Percentiles rank a stretch among this genome's conserved stretches.
phyloP scores from a whole-genome alignment of 2,329 filamentous ascomycete species.

The Botrytis cinerea region DNA sequence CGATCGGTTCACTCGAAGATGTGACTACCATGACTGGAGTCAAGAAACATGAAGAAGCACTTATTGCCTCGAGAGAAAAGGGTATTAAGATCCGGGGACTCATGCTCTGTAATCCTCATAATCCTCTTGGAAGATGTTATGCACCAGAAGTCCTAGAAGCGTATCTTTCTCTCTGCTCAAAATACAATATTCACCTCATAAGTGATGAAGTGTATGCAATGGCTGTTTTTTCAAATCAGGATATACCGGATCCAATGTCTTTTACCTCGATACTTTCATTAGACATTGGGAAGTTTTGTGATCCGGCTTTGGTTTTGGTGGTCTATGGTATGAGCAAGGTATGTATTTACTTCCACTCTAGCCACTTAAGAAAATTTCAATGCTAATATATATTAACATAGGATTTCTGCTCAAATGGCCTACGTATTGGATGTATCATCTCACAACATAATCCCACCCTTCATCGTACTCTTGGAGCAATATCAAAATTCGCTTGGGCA shows the following conservation, averaged over 20 bases:
- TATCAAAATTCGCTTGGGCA: slow-evolving; percentile 29
- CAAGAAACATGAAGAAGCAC: slow-evolving; percentile 44
- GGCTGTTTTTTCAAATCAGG: slow-evolving; percentile 45
- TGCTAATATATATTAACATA: background rate
- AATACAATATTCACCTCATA: slow-evolving; percentile 49
- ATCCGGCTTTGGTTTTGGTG: slow-evolving; percentile 48
- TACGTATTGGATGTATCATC: slow-evolving; percentile 44
- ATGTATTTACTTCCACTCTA: background rate
- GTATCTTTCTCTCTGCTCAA: slow-evolving; percentile 46
- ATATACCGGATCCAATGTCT: slow-evolving; percentile 39
- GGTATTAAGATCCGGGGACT: slow-evolving; percentile 43
- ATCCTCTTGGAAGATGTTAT: slow-evolving; percentile 36
- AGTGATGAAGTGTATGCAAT: slow-evolving; percentile 53
- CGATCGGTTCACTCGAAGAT: slow-evolving; percentile 36
- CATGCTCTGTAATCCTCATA: slow-evolving; percentile 44
- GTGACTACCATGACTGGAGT: slow-evolving; percentile 43
- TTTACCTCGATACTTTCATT: slow-evolving; percentile 55
- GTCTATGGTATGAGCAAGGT: slow-evolving; percentile 37
- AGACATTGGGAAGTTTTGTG: slow-evolving; percentile 47
- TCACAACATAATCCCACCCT: slow-evolving; percentile 26
- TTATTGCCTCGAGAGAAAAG: slow-evolving; percentile 39
- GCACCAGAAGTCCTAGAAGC: slow-evolving; percentile 34
- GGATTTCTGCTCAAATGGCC: slow-evolving; percentile 50
- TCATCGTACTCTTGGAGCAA: slow-evolving; percentile 17
- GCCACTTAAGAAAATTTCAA: background rate